Evolutionary conservation across 768 basidiomycete species (phyloP), one percentile per base, ranked within the genome.

Genomic region (Agrocybe praecox): DNA sequence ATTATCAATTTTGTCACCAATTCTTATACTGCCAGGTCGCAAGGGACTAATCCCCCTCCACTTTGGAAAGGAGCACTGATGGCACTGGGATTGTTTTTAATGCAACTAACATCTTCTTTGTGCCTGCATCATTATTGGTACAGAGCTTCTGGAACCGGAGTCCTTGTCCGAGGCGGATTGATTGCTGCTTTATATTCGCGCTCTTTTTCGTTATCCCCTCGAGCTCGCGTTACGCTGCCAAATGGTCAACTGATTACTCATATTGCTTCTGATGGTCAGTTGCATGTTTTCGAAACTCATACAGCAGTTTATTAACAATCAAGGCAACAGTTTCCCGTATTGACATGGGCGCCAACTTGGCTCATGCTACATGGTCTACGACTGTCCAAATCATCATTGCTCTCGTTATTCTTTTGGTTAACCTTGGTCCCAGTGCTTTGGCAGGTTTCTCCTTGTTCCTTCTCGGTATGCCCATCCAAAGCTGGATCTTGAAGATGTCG

Each of bases 221-320:
- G 90, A 36, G 85, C 92, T 3, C 83, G 95, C 6, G 84, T 86
- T 2, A 85, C 83, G 14, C 80, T 95, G 40, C 84, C 90, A 0
- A 96, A 92, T 65, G 95, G 94, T n/a, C 88, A 89, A 67, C 81
- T 97, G 9, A 87, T 96, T 60, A 95, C 93, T 60, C 93, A 96
- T 73, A 96, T 98, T 56, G 92, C 92, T 8, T 92, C 91, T 0
- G 93, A 94, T 66, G 86, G 51, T 48, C 5, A 47, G 33, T 32
- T 23, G 26, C 9, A 29, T 40, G 14, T 34, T 33, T 22, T n/a
- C 17, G 17, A n/a, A 21, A 23, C 29, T 34, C 22, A 12, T 4
- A 33, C 33, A 7, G 9, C 18, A 22, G 8, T 29, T 23, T 12
- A 52, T 32, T 19, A 17, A 43, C 21, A 15, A 15, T 46, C 5